Percentiles rank a stretch among this genome's conserved stretches.
Conservation (phyloP, 139 green algal genomes). For the Tetradesmus lagerheimii region DNA sequence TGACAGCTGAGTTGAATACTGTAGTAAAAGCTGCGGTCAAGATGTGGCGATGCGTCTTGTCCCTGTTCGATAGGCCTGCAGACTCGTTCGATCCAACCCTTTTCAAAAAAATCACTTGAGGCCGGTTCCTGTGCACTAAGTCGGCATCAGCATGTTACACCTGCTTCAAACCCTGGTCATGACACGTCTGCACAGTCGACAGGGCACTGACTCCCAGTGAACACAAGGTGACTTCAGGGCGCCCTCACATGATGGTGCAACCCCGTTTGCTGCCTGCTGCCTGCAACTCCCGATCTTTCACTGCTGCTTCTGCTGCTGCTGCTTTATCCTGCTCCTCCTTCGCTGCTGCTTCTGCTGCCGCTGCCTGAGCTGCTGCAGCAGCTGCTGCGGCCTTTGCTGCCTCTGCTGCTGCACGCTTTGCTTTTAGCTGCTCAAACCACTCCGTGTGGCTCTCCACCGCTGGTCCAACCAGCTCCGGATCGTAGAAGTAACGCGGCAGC, state of each 20-base stretch:
- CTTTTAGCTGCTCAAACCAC: constrained; percentile 32
- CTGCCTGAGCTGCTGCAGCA: neutral
- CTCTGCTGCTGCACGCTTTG: constrained; percentile 7
- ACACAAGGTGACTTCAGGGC: too few species aligned
- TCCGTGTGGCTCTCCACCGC: neutral
- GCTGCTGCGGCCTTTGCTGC: constrained; percentile 19
- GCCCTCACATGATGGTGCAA: neutral
- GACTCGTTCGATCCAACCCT: neutral
- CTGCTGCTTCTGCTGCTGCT: constrained; percentile 16
- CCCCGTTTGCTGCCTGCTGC: neutral
- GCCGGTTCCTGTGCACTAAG: too few species aligned
- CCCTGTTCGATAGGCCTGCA: neutral
- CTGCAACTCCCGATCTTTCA: neutral
- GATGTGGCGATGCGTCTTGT: neutral
- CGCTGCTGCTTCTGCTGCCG: neutral
- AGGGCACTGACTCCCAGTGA: too few species aligned
- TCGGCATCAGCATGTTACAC: neutral
- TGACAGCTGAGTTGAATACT: neutral
- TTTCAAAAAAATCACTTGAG: too few species aligned
- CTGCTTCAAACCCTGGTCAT: neutral
- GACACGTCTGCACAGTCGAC: neutral
- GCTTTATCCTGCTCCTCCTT: neutral
- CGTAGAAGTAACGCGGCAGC: constrained; percentile 35
- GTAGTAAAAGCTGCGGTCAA: neutral
- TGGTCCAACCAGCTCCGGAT: neutral